Base-by-base conservation (phyloP, 164 flowering plant species). In the Malania oleifera region DNA sequence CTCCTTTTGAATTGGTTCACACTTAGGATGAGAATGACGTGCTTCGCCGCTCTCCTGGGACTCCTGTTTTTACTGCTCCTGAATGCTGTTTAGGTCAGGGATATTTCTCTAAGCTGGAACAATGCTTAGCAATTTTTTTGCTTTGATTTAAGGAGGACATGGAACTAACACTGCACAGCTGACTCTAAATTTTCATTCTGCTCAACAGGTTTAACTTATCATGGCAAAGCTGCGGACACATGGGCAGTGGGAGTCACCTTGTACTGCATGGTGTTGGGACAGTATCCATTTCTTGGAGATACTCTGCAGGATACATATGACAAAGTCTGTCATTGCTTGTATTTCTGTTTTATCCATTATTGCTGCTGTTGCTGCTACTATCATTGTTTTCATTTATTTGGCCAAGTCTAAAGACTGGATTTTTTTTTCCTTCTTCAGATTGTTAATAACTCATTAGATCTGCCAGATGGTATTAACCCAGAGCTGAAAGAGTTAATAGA, bases 241-340 rank as follows among this genome's bases (percentile, higher is more conserved):
- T 93, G 99, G 99, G 99, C 97, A 6, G 70, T 93, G 25, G 99
- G 99, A 57, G 84, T 90, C 57, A 88, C 99, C 40, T 75, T 93
- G 74, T 87, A 90, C 67, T 78, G 76, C 63, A 77, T 88, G 92
- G 60, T 86, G 24, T 28, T 83, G 31, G 97, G 97, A 15, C 70
- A 78, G 24, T 91, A 85, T 66, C 99, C 99, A 12, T 95, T 88
- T 71, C 81, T 88, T 35, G 99, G 97, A 23, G 91, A 91, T 47
- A 81, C 97, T 13, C 73, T 90, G 7, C 99, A 83, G 66, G 97
- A 95, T 65, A 88, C 96, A 23, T 89, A 88, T 73, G 99, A 95
- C 63, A 86, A 86, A 86, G 99, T 88, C n/a, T 43, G 51, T 40
- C 31, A 14, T 38, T 24, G 20, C 11, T 44, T 5, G 8, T 22